Conservation (phyloP, 345 rosid genomes). For the Syzygium jambos region DNA sequence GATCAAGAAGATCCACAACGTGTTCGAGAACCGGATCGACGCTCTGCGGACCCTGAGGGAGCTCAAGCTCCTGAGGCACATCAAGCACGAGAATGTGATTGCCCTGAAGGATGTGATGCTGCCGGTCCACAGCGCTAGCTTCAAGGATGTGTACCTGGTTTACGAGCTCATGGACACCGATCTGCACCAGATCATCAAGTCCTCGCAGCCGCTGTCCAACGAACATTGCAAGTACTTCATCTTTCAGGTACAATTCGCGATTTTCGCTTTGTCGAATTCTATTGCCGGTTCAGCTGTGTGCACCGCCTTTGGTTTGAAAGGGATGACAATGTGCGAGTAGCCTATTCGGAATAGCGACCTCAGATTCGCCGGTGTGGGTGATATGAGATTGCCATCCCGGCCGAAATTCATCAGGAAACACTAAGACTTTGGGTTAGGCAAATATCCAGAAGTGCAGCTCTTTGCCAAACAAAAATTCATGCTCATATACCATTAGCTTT, state of each 20-base stretch:
- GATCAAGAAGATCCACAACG: conserved; percentile 79
- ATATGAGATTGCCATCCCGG: not conserved
- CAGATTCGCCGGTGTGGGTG: not conserved
- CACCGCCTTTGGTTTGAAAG: not conserved
- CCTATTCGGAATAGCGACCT: not conserved
- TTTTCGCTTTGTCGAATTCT: not conserved
- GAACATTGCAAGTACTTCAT: conserved; percentile 80
- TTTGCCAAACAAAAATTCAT: not conserved
- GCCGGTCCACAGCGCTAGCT: conserved; percentile 45
- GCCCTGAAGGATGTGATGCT: conserved; percentile 81
- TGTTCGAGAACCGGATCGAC: conserved; percentile 60
- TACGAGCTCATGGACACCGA: conserved; percentile 94
- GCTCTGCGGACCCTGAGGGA: conserved; percentile 71
- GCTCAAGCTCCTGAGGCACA: conserved; percentile 67
- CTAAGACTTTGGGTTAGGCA: not conserved
- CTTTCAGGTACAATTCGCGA: conserved; percentile 48
- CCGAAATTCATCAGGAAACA: not conserved
- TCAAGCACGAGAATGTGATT: conserved; percentile 75
- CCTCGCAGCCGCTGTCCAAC: conserved; percentile 58
- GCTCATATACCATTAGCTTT: not conserved
- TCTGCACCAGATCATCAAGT: conserved; percentile 77
- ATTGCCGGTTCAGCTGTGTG: not conserved
- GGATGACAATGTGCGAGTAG: not conserved
- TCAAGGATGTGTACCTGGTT: conserved; percentile 81
- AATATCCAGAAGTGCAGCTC: not conserved